Evolutionary conservation across 306 rosid species (phyloP), one percentile per base, ranked within the genome.

Genomic region (Oemleria cerasiformis): DNA sequence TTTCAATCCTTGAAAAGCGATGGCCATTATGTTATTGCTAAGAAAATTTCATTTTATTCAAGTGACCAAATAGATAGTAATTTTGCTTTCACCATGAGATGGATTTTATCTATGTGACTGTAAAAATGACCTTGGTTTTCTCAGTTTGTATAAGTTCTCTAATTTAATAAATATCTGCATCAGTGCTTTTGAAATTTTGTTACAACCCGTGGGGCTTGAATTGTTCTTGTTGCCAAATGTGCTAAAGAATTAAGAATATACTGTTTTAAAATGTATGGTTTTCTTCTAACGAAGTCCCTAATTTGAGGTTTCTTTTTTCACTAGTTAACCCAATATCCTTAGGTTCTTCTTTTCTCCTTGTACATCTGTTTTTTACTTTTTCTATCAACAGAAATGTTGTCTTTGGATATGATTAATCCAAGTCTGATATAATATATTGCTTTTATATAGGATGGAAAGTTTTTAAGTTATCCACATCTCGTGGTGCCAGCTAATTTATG

Each of bases 371-470:
- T 63, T 14, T 2, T 44, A 30, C 41, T 25, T 25, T 65, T 65
- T 45, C 23, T 47, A 30, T 47, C 17, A 17, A 4, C 30, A 16
- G 43, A 2, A 65, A 25, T 25, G 63, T 58, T 45, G 41, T 36
- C n/a, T 2, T 9, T 11, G 25, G 19, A 47, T 66, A 16, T 25
- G 43, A 66, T 15, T 47, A 38, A 45, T 67, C 17, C 11, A 38
- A 48, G 25, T 67, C 60, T 49, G 72, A 49, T 67, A 49, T n/a
- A 6, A 67, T 67, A 12, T 36, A 17, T 69, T 75, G 71, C 65
- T 67, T 82, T 43, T 66, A 41, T 53, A 64, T 84, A 84, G 82
- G 83, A 64, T 65, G 59, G 75, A 72, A 71, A 56, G 66, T 38
- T 68, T 68, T 51, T 70, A 65, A 79, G 39, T 65, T 77, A 60